Base-by-base conservation (phyloP, 1,284 basidiomycete species). In the Schizophyllum amplum region DNA sequence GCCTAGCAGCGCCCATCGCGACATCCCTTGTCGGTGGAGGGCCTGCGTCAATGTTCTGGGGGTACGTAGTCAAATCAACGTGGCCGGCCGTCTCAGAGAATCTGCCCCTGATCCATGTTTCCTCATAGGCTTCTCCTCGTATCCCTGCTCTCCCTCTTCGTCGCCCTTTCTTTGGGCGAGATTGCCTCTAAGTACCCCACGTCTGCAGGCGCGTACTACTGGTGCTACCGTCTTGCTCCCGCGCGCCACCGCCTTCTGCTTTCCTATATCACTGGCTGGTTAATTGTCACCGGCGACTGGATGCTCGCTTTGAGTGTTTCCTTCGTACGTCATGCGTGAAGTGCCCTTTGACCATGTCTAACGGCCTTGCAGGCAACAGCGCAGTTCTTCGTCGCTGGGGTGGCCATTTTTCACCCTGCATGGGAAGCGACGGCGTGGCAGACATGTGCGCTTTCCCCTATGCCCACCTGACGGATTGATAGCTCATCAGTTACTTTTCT, bases 201-300 rank as follows among this genome's bases (percentile, higher is more conserved):
- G 1, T 79, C 80, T 0, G 80, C 78, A 0, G 81, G 80, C 21
- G 76, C 80, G 1, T 82, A 81, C 59, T 83, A 82, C 61, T 82
- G 81, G 80, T 77, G 75, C 53, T 82, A 76, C 62, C 72, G 74
- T 23, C 69, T 83, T 4, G 73, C 78, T 0, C 70, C 79, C 5
- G 73, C 75, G 0, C 68, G 65, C 26, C 70, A 69, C 47, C 70
- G 75, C 52, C 64, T 80, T 7, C 53, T 80, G 4, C 64, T 75
- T 2, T 80, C 78, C 5, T 83, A 80, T 80, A 76, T 82, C 52
- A 78, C 78, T 59, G 80, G 80, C 5, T 83, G 81, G 81, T 66
- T 83, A 24, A 78, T 76, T 5, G 68, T 81, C 63, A 78, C 80
- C 22, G 80, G 80, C 22, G 75, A 80, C 4, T 82, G 81, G 80